These are phyloP conservation scores for Peterozyma xylosa DNA, from an alignment of 805 yeast genomes.

Conservation along the genomic window DNA sequence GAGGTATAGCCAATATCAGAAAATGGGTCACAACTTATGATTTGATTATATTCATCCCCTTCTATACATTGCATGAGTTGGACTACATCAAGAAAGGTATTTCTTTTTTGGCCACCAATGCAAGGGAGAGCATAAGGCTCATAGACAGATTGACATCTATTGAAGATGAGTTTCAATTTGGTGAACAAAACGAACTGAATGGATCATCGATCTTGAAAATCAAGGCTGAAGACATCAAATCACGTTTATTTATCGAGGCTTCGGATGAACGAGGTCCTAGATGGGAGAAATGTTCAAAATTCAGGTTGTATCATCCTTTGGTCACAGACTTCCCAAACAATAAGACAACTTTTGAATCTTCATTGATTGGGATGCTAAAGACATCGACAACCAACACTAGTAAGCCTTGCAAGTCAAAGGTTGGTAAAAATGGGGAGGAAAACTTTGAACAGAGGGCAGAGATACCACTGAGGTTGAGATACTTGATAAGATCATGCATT, in stretches of 20 bases:
- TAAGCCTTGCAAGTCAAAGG: slow-evolving; percentile 12
- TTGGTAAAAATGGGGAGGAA: neutral
- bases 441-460: slow-evolving; percentile 22
- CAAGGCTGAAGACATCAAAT: slow-evolving; percentile 8
- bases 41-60: slow-evolving; percentile 40
- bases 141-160: slow-evolving; percentile 35
- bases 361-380: slow-evolving; percentile 9
- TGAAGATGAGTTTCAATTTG: slow-evolving; percentile 6
- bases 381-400: slow-evolving; percentile 8
- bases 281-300: slow-evolving; percentile 42
- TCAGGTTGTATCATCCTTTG: slow-evolving; percentile 36
- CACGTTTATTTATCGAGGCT: slow-evolving; percentile 16
- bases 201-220: neutral
- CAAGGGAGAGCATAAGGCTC: slow-evolving; percentile 56
- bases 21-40: slow-evolving; percentile 45
- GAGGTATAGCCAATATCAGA: slow-evolving; percentile 62
- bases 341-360: slow-evolving; percentile 27
- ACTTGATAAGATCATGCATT: slow-evolving; percentile 50
- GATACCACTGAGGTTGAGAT: slow-evolving; percentile 47
- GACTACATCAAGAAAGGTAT: slow-evolving; percentile 49
- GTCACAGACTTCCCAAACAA: slow-evolving; percentile 42
- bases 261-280: slow-evolving; percentile 38
- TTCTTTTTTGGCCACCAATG: slow-evolving; percentile 52
- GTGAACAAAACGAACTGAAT: neutral
- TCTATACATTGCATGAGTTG: slow-evolving; percentile 51